Conservation (phyloP, 208 protist species). For the Trypanosomatidae sp. region DNA sequence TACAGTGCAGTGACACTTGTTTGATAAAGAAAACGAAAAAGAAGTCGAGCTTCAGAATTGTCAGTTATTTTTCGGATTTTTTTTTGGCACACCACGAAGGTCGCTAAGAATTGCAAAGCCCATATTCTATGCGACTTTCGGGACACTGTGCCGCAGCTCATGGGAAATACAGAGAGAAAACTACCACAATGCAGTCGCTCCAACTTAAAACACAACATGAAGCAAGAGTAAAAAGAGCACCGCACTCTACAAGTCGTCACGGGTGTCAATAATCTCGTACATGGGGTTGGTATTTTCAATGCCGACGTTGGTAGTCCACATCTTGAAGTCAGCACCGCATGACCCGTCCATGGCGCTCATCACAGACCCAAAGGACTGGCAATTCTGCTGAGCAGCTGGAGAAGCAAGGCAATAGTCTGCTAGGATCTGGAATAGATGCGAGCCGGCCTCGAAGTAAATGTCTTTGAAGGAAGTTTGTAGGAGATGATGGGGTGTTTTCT, state of each 20-base stretch:
- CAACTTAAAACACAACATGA: not conserved
- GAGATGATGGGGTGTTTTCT: conserved; percentile 66
- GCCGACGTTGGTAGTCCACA: conserved; percentile 86
- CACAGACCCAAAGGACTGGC: conserved; percentile 50
- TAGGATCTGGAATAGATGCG: conserved; percentile 49
- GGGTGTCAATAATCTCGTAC: conserved; percentile 78
- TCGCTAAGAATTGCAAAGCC: too few relatives aligned
- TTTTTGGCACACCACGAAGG: too few relatives aligned
- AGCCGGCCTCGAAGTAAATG: conserved; percentile 81
- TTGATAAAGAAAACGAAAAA: too few relatives aligned
- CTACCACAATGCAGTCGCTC: too few relatives aligned
- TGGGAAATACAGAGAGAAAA: too few relatives aligned
- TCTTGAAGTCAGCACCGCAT: conserved; percentile 46
- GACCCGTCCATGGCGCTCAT: conserved; percentile 42
- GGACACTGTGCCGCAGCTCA: too few relatives aligned
- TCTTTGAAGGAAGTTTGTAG: conserved; percentile 85
- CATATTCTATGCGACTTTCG: too few relatives aligned
- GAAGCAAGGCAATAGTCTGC: conserved; percentile 69
- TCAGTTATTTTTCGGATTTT: too few relatives aligned
- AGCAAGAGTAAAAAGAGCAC: not conserved
- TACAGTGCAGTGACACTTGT: too few relatives aligned
- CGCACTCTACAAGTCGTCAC: conserved; percentile 57
- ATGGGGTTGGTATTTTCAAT: conserved; percentile 93
- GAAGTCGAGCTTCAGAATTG: too few relatives aligned
- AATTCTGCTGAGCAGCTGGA: conserved; percentile 39